Percentiles rank a stretch among this genome's conserved stretches.
Evolutionary conservation across 176 grass and related monocot genomes (phyloP).

Genomic region (Saccharum officinarum): DNA sequence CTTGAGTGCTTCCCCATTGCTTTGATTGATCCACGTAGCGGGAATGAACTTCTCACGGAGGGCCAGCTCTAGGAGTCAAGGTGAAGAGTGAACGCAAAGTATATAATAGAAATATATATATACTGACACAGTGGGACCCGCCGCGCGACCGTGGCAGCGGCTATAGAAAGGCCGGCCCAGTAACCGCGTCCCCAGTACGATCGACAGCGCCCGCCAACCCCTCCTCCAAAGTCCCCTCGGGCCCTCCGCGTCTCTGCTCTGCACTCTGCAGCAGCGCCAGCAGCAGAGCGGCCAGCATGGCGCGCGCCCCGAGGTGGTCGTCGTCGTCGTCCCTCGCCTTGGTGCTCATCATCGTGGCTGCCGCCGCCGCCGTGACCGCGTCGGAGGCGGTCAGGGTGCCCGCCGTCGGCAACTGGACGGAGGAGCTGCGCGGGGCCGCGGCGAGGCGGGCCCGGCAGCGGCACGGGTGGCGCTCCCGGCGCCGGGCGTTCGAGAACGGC

Average conservation of each 20-base stretch:
- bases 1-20: too few relatives aligned
- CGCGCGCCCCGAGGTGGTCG: conserved; percentile 7
- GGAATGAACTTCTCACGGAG: too few relatives aligned
- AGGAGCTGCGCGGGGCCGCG: conserved; percentile 29
- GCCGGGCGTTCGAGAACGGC: background rate
- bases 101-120: too few relatives aligned
- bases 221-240: background rate
- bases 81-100: too few relatives aligned
- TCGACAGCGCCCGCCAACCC: background rate
- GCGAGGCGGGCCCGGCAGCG: background rate
- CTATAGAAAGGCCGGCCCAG: conserved; percentile 23
- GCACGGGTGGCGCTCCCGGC: conserved; percentile 6
- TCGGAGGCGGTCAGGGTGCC: conserved; percentile 8
- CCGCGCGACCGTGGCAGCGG: background rate
- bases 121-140: background rate
- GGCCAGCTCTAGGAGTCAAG: too few relatives aligned
- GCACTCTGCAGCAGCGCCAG: background rate
- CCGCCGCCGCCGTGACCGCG: background rate
- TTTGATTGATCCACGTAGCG: too few relatives aligned
- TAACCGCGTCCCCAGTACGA: conserved; percentile 11
- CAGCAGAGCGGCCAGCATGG: conserved; percentile 30
- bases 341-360: conserved; percentile 6
- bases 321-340: conserved; percentile 23
- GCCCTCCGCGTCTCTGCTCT: background rate
- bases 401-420: conserved; percentile 38